phyloP scores from a whole-genome alignment of 2,329 filamentous ascomycete species.

The Ophiosphaerella herpotricha region DNA sequence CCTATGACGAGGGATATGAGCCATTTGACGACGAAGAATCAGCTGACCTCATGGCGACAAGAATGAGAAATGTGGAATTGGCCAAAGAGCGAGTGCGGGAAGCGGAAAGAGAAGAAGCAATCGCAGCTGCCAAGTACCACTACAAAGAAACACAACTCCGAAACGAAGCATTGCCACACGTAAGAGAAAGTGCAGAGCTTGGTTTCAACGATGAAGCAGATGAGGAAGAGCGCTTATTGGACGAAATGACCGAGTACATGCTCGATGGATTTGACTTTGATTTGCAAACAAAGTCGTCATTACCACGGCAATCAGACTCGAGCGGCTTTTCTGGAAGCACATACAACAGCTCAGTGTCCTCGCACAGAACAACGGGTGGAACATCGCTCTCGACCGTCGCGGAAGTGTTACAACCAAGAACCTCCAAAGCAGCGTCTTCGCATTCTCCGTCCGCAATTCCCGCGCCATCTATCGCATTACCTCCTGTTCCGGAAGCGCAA shows the following conservation, averaged over 20 bases:
- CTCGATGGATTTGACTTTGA: constrained; percentile 83
- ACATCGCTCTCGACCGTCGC: constrained; percentile 73
- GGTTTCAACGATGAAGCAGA: constrained; percentile 48
- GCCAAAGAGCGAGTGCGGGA: constrained; percentile 77
- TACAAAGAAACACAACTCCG: constrained; percentile 56
- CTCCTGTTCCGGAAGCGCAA: constrained; percentile 37
- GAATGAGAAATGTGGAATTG: constrained; percentile 67
- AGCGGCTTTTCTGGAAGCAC: constrained; percentile 77
- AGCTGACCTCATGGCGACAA: constrained; percentile 40
- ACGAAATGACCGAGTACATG: constrained; percentile 86
- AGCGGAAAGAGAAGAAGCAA: constrained; percentile 70
- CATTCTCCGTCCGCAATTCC: constrained; percentile 37
- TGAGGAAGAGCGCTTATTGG: constrained; percentile 63
- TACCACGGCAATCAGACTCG: constrained; percentile 80
- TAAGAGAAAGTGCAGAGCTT: constrained; percentile 44
- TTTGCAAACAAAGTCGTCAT: constrained; percentile 66
- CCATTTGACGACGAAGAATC: constrained; percentile 59
- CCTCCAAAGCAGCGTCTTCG: constrained; percentile 36
- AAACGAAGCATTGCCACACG: constrained; percentile 52
- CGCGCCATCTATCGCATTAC: constrained; percentile 38
- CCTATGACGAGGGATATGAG: constrained; percentile 90
- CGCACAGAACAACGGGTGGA: constrained; percentile 70
- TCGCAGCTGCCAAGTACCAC: constrained; percentile 63
- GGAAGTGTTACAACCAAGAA: constrained; percentile 59
- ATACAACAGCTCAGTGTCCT: constrained; percentile 79